These are phyloP conservation scores for Solanum corneliomulleri DNA, from an alignment of 257 asterid species.

Conservation along the genomic window DNA sequence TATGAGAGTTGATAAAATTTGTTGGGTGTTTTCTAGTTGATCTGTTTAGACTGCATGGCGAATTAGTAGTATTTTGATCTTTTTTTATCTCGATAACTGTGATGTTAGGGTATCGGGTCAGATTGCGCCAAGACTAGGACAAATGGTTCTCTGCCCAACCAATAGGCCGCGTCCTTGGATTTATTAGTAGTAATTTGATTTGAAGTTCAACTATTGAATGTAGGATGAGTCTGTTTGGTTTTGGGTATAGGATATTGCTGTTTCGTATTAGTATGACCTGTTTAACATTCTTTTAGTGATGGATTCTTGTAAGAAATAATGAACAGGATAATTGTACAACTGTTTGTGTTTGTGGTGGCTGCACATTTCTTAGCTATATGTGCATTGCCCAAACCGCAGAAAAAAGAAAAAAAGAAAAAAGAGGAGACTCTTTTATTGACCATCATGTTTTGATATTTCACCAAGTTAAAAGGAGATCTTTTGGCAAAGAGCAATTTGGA, in stretches of 20 bases:
- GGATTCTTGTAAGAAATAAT: neutral
- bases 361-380: neutral
- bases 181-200: neutral
- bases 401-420: too few relatives aligned
- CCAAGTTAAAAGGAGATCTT: neutral
- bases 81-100: neutral
- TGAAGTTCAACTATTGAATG: neutral
- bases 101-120: neutral
- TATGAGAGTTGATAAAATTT: neutral
- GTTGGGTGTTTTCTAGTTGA: neutral
- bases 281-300: neutral
- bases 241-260: neutral
- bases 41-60: neutral
- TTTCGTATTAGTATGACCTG: neutral
- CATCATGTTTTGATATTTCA: neutral
- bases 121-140: neutral
- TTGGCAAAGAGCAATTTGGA: neutral
- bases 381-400: neutral
- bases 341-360: neutral
- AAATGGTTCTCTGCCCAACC: neutral
- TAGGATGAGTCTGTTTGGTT: neutral
- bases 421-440: neutral
- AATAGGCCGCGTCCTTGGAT: neutral
- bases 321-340: neutral
- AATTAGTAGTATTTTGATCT: neutral